Conservation (phyloP, 2,329 filamentous ascomycete species). For the Sclerotiophoma versabilis region DNA sequence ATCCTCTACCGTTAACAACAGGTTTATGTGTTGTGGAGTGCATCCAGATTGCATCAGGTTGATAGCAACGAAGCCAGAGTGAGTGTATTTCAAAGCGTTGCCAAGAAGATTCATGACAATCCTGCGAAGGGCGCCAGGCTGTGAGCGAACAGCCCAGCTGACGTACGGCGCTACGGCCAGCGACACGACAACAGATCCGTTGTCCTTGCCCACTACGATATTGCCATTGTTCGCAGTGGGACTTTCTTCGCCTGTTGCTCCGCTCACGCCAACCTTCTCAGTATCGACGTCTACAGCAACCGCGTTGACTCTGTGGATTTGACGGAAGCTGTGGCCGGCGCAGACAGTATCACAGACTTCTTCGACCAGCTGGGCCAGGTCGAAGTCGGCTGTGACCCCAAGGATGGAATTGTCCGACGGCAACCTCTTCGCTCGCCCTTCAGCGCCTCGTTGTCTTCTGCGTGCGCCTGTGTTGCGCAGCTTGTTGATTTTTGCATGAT, state of each 20-base stretch:
- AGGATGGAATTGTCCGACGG: slow-evolving; percentile 40
- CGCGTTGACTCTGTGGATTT: slow-evolving; percentile 31
- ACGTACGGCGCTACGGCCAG: slow-evolving; percentile 40
- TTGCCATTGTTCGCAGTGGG: neutral
- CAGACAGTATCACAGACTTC: slow-evolving; percentile 64
- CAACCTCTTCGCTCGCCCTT: slow-evolving; percentile 31
- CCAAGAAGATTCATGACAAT: slow-evolving; percentile 48
- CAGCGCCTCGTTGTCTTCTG: slow-evolving; percentile 23
- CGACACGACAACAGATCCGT: slow-evolving; percentile 36
- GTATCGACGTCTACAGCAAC: slow-evolving; percentile 23
- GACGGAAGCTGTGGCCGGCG: slow-evolving; percentile 56
- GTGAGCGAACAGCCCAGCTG: slow-evolving; percentile 39
- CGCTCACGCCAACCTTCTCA: slow-evolving; percentile 16
- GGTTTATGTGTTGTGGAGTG: slow-evolving; percentile 24
- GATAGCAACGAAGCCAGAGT: slow-evolving; percentile 41
- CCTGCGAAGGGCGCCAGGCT: slow-evolving; percentile 41
- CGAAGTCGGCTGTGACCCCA: slow-evolving; percentile 41
- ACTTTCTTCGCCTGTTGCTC: slow-evolving; percentile 24
- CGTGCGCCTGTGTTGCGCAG: slow-evolving; percentile 32
- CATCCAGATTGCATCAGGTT: slow-evolving; percentile 27
- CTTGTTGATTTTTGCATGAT: slow-evolving; percentile 49
- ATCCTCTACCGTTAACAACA: slow-evolving; percentile 47
- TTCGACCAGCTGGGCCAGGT: slow-evolving; percentile 50
- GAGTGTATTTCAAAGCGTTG: slow-evolving; percentile 47
- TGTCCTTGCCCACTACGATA: slow-evolving; percentile 27